Base-by-base conservation (phyloP, 345 rosid genomes). In the Camelina laxa region DNA sequence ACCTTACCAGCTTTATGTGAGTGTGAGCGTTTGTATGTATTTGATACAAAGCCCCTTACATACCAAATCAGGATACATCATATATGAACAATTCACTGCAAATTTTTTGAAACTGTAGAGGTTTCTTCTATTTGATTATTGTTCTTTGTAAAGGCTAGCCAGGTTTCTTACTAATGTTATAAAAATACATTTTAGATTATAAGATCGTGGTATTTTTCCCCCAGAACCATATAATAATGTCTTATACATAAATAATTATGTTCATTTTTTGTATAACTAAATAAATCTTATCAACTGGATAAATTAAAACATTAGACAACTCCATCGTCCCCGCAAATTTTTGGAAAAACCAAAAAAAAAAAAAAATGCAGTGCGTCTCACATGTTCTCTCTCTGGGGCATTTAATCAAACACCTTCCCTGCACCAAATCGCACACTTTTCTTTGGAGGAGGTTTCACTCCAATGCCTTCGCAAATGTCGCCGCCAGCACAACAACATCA, bases 321-420 rank as follows among this genome's bases (percentile, higher is more conserved):
- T 17, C 12, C 15, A 45, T 27, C n/a, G 2, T 64, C 44, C 55
- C 59, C 39, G 24, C 39, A 11, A 49, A 50, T 60, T 35, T 21
- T 19, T 30, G 39, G 14, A 22, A 48, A 48, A 15, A 38, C 8
- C 42, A 3, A 58, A 57, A 27, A 44, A 30, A 57, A 57, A 44
- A 41, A 60, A 57, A 44, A 42, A 72, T 65, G 71, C 27, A 73
- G 1, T 42, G 47, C 56, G 63, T 64, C 14, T 72, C 60, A 4
- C 36, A 72, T 24, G 72, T 83, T 4, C 42, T 80, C 42, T 85
- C 95, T 50, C 2, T 62, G 6, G 78, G 88, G 85, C 82, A 83
- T 89, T 90, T 86, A 19, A 59, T 85, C 99, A 74, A 94, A 85
- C 97, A 84, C 70, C 72, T 88, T 82, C 81, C 87, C 14, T 7